Base-by-base conservation (phyloP, 2,329 filamentous ascomycete genomes). In the Ciborinia camelliae region DNA sequence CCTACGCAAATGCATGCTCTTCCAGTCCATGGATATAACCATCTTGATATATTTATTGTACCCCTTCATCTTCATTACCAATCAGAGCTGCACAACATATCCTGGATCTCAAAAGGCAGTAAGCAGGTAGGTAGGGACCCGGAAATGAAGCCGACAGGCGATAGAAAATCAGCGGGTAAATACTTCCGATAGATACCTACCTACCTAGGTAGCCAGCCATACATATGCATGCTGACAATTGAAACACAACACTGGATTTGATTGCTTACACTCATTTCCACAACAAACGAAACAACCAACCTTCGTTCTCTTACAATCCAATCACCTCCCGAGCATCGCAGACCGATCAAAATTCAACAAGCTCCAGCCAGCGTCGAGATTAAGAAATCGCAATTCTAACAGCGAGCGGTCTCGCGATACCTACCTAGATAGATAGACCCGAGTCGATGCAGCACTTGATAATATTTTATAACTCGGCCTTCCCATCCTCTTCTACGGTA, bases 201-300 rank as follows among this genome's bases (percentile, higher is more conserved):
- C n/a, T n/a, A n/a, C n/a, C n/a, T n/a, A n/a, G n/a, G n/a, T n/a
- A n/a, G n/a, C n/a, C 4, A 12, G 8, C 30, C n/a, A 35, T 26
- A 18, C n/a, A n/a, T n/a, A 47, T 47, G 55, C 28, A 58, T 47
- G 55, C 55, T 58, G 41, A 58, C 41, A 58, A 35, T 12, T 35
- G 20, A 47, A 47, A 47, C 14, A 58, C 15, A 35, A 47, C 41
- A 35, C n/a, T n/a, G n/a, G n/a, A n/a, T 18, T 47, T 58, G 55
- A 47, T 26, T 47, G 41, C 55, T 58, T 23, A 47, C 55, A 15
- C 41, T 20, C n/a, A 26, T 35, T 4, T 32, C 28, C 18, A 47
- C 6, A 45, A 32, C 39, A 18, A 23, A 45, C 41, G 8, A 58
- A 4, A 2, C n/a, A 35, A n/a, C n/a, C 6, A n/a, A n/a, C n/a